Percentiles rank a stretch among this genome's conserved stretches.
Conservation (phyloP, 345 rosid genomes). For the Pistacia integerrima region DNA sequence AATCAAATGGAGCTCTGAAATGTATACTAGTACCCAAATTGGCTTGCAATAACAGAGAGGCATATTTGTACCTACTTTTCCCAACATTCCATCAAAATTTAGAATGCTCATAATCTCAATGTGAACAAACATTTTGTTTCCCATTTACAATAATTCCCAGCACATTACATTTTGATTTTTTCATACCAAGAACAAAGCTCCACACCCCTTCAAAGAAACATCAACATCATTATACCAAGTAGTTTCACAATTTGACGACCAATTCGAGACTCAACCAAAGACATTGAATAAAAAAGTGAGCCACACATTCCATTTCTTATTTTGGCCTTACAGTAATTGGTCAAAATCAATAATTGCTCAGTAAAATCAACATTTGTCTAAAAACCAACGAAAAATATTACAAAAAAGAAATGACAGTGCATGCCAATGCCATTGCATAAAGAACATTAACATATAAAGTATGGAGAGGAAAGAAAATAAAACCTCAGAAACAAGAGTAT, state of each 20-base stretch:
- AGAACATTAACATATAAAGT: background rate
- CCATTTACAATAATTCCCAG: background rate
- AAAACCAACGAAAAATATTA: background rate
- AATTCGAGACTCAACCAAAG: background rate
- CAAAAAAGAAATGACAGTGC: background rate
- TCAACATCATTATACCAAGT: no score
- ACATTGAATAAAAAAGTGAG: background rate
- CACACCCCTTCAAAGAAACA: no score
- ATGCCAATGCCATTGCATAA: background rate
- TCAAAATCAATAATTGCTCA: background rate
- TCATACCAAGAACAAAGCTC: background rate
- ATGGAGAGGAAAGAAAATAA: background rate
- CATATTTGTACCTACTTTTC: background rate
- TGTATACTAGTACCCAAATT: background rate
- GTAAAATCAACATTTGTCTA: background rate
- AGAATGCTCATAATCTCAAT: background rate
- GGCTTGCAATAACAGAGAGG: background rate
- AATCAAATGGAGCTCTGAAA: background rate
- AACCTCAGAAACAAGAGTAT: constrained; percentile 74
- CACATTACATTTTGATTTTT: background rate
- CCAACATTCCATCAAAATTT: background rate
- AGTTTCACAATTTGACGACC: no score
- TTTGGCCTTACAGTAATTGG: background rate
- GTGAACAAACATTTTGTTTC: background rate
- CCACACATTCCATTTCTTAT: background rate